Evolutionary conservation across 1,139 yeast genomes (phyloP), one percentile per base, ranked within the genome.

Genomic region (Nadsonia commutata): DNA sequence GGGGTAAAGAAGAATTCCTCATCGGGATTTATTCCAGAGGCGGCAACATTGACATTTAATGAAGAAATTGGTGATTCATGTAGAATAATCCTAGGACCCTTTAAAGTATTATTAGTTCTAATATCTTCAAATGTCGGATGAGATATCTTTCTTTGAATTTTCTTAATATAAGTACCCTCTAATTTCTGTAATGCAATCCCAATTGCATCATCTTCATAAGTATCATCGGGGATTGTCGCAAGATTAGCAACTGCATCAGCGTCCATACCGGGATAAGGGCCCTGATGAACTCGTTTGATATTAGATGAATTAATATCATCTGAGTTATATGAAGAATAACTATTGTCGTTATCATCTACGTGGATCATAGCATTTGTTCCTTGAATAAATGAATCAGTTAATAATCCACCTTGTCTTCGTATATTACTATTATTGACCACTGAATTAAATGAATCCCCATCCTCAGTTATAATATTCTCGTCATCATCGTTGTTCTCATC

Each of bases 171-270:
- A 37, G 70, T 74, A 0, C 95, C 96, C 59, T 83, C 94, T 23
- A 86, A 65, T 58, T 82, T 84, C 57, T 70, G 68, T 48, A 86
- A 66, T 0, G 96, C 90, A 44, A 76, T 74, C 45, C 71, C 73
- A n/a, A 86, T 67, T 0, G 95, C 95, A 57, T 78, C 78, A 22
- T 74, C 78, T 36, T 70, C 74, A 40, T 72, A 66, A 1, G 79
- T 67, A 46, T 80, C 88, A 56, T 85, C 95, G 0, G 95, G 88
- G 40, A 85, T 78, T 2, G 80, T 80, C 1, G 90, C 88, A 43
- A 83, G 67, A 53, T 78, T 84, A 41, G 77, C 78, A 42, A 81
- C 72, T 2, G 77, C 80, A 43, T 68, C 68, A 44, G 69, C 70
- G 46, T 80, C 74, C 40, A 79, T 73, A 3, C 85, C 86, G 0